Evolutionary conservation across 2,329 filamentous ascomycete species (phyloP).

Genomic region (Eutypa lata): DNA sequence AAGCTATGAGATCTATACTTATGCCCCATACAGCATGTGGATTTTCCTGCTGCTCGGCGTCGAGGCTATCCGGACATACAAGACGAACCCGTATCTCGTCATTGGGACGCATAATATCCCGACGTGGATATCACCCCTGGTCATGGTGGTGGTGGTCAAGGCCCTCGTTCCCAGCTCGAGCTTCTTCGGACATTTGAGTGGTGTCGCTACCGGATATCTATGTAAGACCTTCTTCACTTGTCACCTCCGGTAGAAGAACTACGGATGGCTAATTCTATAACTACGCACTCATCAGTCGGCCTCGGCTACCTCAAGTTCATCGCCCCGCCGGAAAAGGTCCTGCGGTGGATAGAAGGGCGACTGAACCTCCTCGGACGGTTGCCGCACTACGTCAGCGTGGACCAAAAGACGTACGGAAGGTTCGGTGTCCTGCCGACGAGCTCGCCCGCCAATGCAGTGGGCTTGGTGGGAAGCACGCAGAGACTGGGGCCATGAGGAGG

Average conservation of each 20-base stretch:
- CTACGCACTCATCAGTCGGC: constrained; percentile 54
- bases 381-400: constrained; percentile 89
- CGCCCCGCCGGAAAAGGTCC: constrained; percentile 81
- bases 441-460: constrained; percentile 44
- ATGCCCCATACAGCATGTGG: constrained; percentile 65
- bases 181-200: constrained; percentile 82
- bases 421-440: constrained; percentile 80
- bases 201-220: constrained; percentile 78
- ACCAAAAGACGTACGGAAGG: constrained; percentile 92
- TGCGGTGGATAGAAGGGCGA: constrained; percentile 86
- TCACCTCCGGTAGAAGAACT: constrained; percentile 11
- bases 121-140: constrained; percentile 87
- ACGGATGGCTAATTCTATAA: constrained; percentile 6
- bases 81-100: constrained; percentile 73
- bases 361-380: constrained; percentile 79
- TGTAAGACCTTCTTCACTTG: constrained; percentile 52
- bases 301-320: constrained; percentile 86
- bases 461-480: constrained; percentile 63
- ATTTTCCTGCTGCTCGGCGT: constrained; percentile 83
- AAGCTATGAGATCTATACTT: constrained; percentile 10
- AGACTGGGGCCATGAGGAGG: constrained; percentile 60
- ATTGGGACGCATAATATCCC: constrained; percentile 67
- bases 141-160: constrained; percentile 69
- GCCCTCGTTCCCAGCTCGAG: constrained; percentile 79
- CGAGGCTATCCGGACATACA: constrained; percentile 83